Base-by-base conservation (phyloP, 257 asterid species). In the Forsythia viridissima region DNA sequence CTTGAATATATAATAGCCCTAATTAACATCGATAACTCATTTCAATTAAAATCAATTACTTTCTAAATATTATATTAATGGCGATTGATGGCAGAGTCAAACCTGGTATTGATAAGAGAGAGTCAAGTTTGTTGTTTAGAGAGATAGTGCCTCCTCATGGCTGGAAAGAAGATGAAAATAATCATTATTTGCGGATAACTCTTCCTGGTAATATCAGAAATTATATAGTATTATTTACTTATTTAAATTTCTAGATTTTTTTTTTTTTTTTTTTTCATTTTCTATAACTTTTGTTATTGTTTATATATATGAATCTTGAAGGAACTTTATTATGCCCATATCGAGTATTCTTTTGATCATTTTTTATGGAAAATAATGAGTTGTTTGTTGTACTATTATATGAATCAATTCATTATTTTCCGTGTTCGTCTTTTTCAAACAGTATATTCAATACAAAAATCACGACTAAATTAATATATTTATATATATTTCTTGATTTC, bases 131-230 rank as follows among this genome's bases (percentile, higher is more conserved):
- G 63, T 52, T 81, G 81, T 84, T 84, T 15, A 72, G 38, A 75
- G 79, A 81, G 81, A 79, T 81, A 1, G 72, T 79, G 20, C 85
- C 88, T 2, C 88, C 88, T 79, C 88, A 84, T 34, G 81, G 66
- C 6, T 84, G 88, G 85, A 76, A 57, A 52, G 80, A 84, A 13
- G 84, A 84, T 72, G 20, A 24, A 6, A 66, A 65, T 16, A 73
- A 24, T 55, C 78, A 84, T 76, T 84, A 81, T 67, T 59, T 84
- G 55, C 79, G 79, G 43, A 40, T 84, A 72, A 84, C 88, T 21
- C 83, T 84, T 68, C 85, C 85, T 12, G 88, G 88, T 84, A 30
- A 30, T 30, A 81, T 78, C 74, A 48, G 9, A 57, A 57, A 18
- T 57, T 20, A 20, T 41, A 12, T 5, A 30, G 34, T 30, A 66